Evolutionary conservation across 768 basidiomycete species (phyloP), one percentile per base, ranked within the genome.

Genomic region (Lactarius quietus): DNA sequence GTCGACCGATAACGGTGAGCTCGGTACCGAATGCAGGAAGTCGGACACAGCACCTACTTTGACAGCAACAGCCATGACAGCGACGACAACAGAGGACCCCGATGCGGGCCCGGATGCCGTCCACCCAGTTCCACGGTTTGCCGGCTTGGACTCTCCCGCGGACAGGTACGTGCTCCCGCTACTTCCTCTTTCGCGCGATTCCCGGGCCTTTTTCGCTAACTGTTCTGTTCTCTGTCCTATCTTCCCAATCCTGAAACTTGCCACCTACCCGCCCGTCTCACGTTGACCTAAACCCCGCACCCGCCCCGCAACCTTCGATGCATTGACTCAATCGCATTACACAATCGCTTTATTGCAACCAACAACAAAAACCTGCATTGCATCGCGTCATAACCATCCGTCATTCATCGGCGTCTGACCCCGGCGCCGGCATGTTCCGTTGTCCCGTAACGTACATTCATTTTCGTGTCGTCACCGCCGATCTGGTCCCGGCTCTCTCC

Each of bases 131-230:
- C 35, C 63, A 31, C 51, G 76, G 15, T 75, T 88, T 26, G 85
- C 86, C 26, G 85, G 89, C 75, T 75, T 90, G 36, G 84, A 86
- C 73, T 80, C 83, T 6, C 75, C 80, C n/a, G 67, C 74, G 57
- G 88, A 87, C 57, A 80, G 89, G 87, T 89, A 76, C 67, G 85
- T 78, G 38, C 62, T 63, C 23, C n/a, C 62, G 57, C 26, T n/a
- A n/a, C n/a, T n/a, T n/a, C 53, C 62, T 23, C 43, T 28, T 51
- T 51, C 48, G 7, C 48, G 6, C 48, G 48, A 17, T 51, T 14
- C 26, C 48, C 48, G 48, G 45, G 26, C 48, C 0, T 48, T 51
- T 20, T n/a, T 51, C 26, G 26, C 31, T 54, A 20, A 54, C 29
- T 54, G n/a, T n/a, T n/a, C n/a, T n/a, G n/a, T n/a, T n/a, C 31